Evolutionary conservation across 2,329 filamentous ascomycete genomes (phyloP), one percentile per base, ranked within the genome.

Genomic region (Paraphoma sp.): DNA sequence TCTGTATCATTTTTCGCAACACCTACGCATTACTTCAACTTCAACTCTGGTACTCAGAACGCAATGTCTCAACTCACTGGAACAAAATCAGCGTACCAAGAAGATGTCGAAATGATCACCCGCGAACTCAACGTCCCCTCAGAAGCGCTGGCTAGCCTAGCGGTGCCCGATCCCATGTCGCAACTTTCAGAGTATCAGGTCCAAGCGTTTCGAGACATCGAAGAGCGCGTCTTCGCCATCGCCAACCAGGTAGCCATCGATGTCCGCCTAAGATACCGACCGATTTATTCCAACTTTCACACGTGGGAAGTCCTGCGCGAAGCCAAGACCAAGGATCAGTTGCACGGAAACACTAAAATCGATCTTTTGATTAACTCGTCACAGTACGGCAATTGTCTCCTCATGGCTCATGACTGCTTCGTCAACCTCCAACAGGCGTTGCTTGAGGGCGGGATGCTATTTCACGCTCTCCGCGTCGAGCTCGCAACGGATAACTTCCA

Each of bases 251-350:
- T 17, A 9, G 40, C 16, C 40, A 8, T 42, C 16, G 8, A 42
- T 17, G 40, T 42, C 8, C 40, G 40, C 10, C 8, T 16, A 8
- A 42, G 4, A 3, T 9, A 16, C 11, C 12, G 12, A n/a, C 40
- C 40, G 4, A 11, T n/a, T 6, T 52, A 52, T 33, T 52, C 50
- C 9, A 46, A 46, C 18, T 52, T 46, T 9, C 50, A 46, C 43
- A 45, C 43, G 3, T 52, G 43, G 31, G 43, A 45, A 16, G 28
- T 45, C 36, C 12, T 52, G 6, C 31, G 33, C 6, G 23, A 52
- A 3, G 38, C 46, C 11, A 16, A 46, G 8, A 51, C 41, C 14
- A 36, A 36, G 23, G 23, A 23, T 5, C 23, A 23, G 23, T 3
- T 23, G 23, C 23, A 5, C 23, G 23, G 23, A 23, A 23, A 23